These are phyloP conservation scores for Trichoderma pleuroti DNA, from an alignment of 2,329 filamentous ascomycete genomes.

Conservation along the genomic window DNA sequence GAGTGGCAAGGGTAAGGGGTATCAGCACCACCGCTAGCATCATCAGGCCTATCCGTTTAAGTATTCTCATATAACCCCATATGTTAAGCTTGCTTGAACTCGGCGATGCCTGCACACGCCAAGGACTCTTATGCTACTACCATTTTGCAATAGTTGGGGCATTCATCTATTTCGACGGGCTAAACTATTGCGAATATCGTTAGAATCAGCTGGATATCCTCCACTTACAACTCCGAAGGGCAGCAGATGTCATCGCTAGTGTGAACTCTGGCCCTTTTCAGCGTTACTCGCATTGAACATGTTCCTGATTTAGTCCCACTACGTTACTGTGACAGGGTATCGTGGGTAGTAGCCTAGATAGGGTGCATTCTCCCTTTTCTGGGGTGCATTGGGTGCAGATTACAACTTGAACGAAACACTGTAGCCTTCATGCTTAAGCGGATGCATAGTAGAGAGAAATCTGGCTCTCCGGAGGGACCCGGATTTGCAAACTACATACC, in stretches of 20 bases:
- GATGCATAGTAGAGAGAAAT: not conserved
- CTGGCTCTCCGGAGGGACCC: not conserved
- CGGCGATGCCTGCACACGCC: not conserved
- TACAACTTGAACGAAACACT: not conserved
- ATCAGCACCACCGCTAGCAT: not conserved
- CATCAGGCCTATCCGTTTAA: not conserved
- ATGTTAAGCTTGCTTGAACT: not conserved
- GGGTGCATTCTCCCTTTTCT: not conserved
- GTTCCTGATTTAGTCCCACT: not conserved
- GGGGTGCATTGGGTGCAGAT: not conserved
- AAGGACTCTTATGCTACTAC: not conserved
- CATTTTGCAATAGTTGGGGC: not conserved
- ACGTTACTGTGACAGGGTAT: not conserved
- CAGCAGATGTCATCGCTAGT: not conserved
- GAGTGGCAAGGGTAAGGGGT: not conserved
- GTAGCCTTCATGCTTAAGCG: not conserved
- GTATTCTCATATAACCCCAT: not conserved
- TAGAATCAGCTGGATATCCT: not conserved
- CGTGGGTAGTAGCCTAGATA: not conserved
- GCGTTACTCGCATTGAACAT: not conserved
- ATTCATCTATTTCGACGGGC: not conserved
- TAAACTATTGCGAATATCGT: not conserved
- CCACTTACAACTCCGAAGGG: not conserved
- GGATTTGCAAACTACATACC: conserved; percentile 4
- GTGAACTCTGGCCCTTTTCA: not conserved